These are phyloP conservation scores for Fusarium annulatum DNA, from an alignment of 2,329 filamentous ascomycete species.

Conservation along the genomic window DNA sequence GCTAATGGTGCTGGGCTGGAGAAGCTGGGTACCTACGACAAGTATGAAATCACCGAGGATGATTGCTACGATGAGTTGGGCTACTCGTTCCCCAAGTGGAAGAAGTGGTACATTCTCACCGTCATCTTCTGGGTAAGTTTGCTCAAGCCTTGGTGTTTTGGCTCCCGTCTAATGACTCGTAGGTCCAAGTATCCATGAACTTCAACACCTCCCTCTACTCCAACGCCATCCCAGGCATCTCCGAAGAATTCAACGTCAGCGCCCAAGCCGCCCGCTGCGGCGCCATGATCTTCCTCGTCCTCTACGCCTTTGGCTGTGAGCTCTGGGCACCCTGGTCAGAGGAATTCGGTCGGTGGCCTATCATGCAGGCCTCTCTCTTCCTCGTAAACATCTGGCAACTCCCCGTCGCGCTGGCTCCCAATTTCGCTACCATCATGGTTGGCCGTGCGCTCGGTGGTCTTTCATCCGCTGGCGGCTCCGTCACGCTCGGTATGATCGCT, in stretches of 20 bases:
- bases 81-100: slow-evolving; percentile 67
- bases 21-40: slow-evolving; percentile 53
- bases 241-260: slow-evolving; percentile 74
- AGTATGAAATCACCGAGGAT: slow-evolving; percentile 61
- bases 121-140: slow-evolving; percentile 69
- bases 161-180: rapidly evolving
- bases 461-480: slow-evolving; percentile 77
- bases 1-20: slow-evolving; percentile 43
- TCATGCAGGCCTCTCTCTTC: slow-evolving; percentile 78
- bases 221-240: slow-evolving; percentile 73
- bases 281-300: slow-evolving; percentile 80
- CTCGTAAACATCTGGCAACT: slow-evolving; percentile 83
- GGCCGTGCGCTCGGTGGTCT: slow-evolving; percentile 77
- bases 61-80: slow-evolving; percentile 76
- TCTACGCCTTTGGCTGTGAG: slow-evolving; percentile 88
- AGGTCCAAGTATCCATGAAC: slow-evolving; percentile 80
- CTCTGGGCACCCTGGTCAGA: slow-evolving; percentile 91
- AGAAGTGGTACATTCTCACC: slow-evolving; percentile 79
- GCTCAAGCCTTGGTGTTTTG: too few relatives aligned
- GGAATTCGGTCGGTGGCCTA: slow-evolving; percentile 80
- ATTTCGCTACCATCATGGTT: slow-evolving; percentile 76
- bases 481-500: slow-evolving; percentile 80
- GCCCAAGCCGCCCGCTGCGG: slow-evolving; percentile 76
- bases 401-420: slow-evolving; percentile 77
- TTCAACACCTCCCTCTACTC: slow-evolving; percentile 82